phyloP scores from a whole-genome alignment of 805 yeast species.

The Starmerella floricola region DNA sequence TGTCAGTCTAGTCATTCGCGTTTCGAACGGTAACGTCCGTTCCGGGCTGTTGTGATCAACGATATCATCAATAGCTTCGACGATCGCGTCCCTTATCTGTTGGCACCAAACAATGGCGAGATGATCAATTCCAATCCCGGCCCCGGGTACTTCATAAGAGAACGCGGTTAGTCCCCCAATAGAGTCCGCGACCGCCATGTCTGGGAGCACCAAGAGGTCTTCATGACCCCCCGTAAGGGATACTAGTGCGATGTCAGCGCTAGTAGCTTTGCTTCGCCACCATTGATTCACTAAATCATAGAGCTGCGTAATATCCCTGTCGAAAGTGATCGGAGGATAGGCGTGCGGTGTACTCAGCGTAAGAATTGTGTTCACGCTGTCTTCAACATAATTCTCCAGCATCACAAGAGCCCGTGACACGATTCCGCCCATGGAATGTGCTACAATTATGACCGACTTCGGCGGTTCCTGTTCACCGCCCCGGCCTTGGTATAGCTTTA shows the following conservation, averaged over 20 bases:
- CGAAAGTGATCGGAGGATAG: conserved; percentile 85
- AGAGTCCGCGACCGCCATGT: conserved; percentile 64
- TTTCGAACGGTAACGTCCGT: conserved; percentile 38
- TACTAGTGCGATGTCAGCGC: conserved; percentile 51
- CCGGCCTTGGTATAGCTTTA: conserved; percentile 45
- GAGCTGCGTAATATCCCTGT: conserved; percentile 67
- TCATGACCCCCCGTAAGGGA: conserved; percentile 83
- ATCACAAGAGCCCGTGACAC: conserved; percentile 80
- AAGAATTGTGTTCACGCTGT: conserved; percentile 68
- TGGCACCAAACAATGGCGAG: conserved; percentile 95
- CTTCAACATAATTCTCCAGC: conserved; percentile 56
- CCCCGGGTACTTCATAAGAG: conserved; percentile 76
- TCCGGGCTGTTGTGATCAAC: conserved; percentile 38
- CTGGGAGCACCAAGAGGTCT: conserved; percentile 78
- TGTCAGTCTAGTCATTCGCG: conserved; percentile 39
- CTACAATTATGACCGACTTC: conserved; percentile 69
- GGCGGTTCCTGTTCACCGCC: conserved; percentile 32
- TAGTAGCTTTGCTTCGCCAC: conserved; percentile 42
- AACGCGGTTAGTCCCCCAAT: conserved; percentile 73
- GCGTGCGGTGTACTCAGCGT: conserved; percentile 89
- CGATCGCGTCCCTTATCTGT: conserved; percentile 58
- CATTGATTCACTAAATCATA: conserved; percentile 64
- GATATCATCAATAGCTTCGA: conserved; percentile 46
- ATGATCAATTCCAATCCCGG: conserved; percentile 92
- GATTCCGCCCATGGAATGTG: conserved; percentile 97